Percentiles rank a stretch among this genome's conserved stretches.
phyloP scores from a whole-genome alignment of 2,329 filamentous ascomycete species.

The Emydomyces testavorans region DNA sequence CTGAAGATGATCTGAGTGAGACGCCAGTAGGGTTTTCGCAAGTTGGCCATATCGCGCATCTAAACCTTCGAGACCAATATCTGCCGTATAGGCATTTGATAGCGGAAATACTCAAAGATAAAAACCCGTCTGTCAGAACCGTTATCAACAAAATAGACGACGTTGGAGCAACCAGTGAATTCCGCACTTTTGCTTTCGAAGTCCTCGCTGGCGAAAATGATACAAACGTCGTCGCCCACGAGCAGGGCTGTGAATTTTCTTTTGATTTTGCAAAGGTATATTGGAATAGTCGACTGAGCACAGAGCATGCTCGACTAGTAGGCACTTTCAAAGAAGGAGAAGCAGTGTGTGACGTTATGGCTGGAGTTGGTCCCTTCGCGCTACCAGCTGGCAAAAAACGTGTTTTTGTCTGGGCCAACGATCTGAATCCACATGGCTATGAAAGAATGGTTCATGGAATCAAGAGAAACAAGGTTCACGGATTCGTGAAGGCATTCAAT shows the following conservation, averaged over 20 bases:
- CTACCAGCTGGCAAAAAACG: constrained; percentile 79
- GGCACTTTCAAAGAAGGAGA: constrained; percentile 68
- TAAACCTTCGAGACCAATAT: constrained; percentile 78
- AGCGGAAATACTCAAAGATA: constrained; percentile 75
- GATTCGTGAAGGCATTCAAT: constrained; percentile 70
- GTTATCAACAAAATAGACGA: constrained; percentile 94
- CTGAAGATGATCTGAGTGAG: constrained; percentile 66
- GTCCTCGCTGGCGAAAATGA: constrained; percentile 72
- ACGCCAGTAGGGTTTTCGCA: constrained; percentile 77
- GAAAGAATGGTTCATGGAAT: constrained; percentile 59
- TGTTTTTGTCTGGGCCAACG: constrained; percentile 93
- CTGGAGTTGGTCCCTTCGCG: constrained; percentile 89
- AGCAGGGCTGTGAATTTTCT: constrained; percentile 72
- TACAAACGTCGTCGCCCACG: constrained; percentile 68
- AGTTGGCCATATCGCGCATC: constrained; percentile 82
- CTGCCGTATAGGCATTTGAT: constrained; percentile 78
- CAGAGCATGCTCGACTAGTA: constrained; percentile 74
- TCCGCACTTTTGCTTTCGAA: constrained; percentile 87
- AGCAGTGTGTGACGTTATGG: constrained; percentile 93
- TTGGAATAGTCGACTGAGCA: constrained; percentile 89
- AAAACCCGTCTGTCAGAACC: constrained; percentile 68
- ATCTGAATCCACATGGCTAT: constrained; percentile 86
- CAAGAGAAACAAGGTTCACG: constrained; percentile 62
- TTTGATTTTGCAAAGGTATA: constrained; percentile 97
- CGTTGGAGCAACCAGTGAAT: constrained; percentile 74